Percentiles rank a stretch among this genome's conserved stretches.
Evolutionary conservation across 164 flowering plant species (phyloP).

Genomic region (Saururus chinensis): DNA sequence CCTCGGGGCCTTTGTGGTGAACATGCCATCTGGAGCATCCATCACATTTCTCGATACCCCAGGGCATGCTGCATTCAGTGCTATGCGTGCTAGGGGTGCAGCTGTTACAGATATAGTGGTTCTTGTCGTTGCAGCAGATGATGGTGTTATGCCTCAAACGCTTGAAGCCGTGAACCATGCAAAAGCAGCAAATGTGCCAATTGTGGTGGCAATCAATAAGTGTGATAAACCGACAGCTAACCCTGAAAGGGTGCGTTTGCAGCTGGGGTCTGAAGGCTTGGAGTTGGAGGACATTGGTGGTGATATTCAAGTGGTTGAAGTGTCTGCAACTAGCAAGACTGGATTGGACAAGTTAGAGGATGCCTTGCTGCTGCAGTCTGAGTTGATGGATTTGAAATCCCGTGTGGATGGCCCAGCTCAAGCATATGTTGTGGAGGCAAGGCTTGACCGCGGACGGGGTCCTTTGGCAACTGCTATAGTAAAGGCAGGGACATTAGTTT

Average conservation of each 20-base stretch:
- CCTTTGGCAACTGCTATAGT: conserved; percentile 91
- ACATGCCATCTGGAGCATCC: conserved; percentile 76
- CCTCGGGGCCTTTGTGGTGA: conserved; percentile 83
- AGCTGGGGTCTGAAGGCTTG: conserved; percentile 81
- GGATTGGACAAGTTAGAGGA: conserved; percentile 82
- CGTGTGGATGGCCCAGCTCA: conserved; percentile 88
- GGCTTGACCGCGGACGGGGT: conserved; percentile 83
- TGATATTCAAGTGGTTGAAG: conserved; percentile 83
- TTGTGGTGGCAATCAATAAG: conserved; percentile 89
- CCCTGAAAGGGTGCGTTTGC: conserved; percentile 70
- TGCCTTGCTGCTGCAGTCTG: conserved; percentile 81
- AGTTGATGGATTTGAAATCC: conserved; percentile 80
- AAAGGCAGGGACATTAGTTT: conserved; percentile 68
- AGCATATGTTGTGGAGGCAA: conserved; percentile 95
- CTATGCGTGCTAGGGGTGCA: conserved; percentile 95
- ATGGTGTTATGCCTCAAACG: conserved; percentile 97
- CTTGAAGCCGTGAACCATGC: conserved; percentile 85
- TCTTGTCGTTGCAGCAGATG: conserved; percentile 93
- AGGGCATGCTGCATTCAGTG: conserved; percentile 97
- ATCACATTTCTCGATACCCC: conserved; percentile 94
- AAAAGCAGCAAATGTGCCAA: conserved; percentile 77
- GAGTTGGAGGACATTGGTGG: conserved; percentile 88
- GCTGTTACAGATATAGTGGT: conserved; percentile 91
- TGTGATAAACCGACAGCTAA: conserved; percentile 89
- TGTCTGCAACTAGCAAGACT: conserved; percentile 56